Base-by-base conservation (phyloP, 805 yeast genomes). In the Kodamaea neixiangensis region DNA sequence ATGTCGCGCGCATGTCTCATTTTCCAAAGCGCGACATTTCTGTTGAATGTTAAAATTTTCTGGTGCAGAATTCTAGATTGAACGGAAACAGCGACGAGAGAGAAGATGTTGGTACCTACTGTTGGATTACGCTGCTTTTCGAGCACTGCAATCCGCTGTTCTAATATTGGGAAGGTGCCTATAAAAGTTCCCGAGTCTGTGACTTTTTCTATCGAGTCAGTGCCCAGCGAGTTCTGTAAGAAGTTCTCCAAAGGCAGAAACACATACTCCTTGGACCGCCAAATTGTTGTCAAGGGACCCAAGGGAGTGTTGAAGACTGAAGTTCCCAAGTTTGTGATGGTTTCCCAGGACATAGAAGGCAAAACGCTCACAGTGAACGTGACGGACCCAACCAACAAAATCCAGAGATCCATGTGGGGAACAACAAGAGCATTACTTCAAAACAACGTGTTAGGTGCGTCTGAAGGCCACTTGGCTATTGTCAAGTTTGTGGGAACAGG, bases 401-500 rank as follows among this genome's bases (percentile, higher is more conserved):
- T 81, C 48, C 99, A 94, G 72, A 82, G 86, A 57, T 75, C 96
- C 15, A 82, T 94, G 81, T 94, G 98, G 98, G 99, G 99, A 14
- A 94, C 98, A 5, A 79, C 86, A 47, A 81, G 99, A 65, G 79
- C 96, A 0, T 75, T 86, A 52, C 66, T 94, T 44, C 82, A 84
- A 61, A 93, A 93, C 71, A 81, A 87, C 58, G 78, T 93, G 22
- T 75, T 81, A 34, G 99, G 99, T 47, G 96, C 91, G 37, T 83
- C 90, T 38, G 98, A 92, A 60, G 98, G 98, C 11, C 98, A 94
- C 66, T 70, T 90, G 54, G 83, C 94, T 20, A 87, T 92, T 50
- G 77, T 94, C 56, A 88, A 84, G 69, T 86, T 94, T 58, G 96
- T 90, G 14, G 99, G 99, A 57, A 93, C 98, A 10, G 99, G 99